These are phyloP conservation scores for Psilocybe mexicana DNA, from an alignment of 1,284 basidiomycete species.

Conservation along the genomic window DNA sequence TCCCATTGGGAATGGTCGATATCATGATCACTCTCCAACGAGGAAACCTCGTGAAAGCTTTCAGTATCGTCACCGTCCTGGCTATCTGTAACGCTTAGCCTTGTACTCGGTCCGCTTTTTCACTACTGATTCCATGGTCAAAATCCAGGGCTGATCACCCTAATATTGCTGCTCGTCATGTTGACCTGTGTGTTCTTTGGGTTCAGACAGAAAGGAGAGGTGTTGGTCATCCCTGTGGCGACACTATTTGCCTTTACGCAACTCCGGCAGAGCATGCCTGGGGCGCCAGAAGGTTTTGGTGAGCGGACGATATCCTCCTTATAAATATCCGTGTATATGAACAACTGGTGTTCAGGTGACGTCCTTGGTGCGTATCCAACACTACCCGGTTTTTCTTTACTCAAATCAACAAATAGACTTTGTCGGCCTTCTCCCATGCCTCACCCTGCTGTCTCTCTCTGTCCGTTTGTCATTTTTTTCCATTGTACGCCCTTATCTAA, in stretches of 20 bases:
- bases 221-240: conserved; percentile 26
- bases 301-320: background rate
- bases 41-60: conserved; percentile 23
- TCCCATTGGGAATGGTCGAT: conserved; percentile 22
- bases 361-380: conserved; percentile 14
- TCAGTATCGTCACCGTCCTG: conserved; percentile 23
- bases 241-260: conserved; percentile 29
- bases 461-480: conserved; percentile 10
- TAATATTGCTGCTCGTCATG: conserved; percentile 27
- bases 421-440: conserved; percentile 27
- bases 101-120: background rate
- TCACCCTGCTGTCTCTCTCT: conserved; percentile 25
- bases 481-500: background rate
- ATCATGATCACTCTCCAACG: conserved; percentile 21
- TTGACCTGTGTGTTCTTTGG: conserved; percentile 26
- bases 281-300: conserved; percentile 28
- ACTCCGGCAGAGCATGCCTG: conserved; percentile 27
- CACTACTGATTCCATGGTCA: background rate
- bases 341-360: conserved; percentile 13
- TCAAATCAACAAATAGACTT: conserved; percentile 16
- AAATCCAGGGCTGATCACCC: conserved; percentile 23
- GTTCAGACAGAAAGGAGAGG: conserved; percentile 22
- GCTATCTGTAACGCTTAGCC: conserved; percentile 19
- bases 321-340: too few species aligned
- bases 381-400: background rate